Evolutionary conservation across 1,139 yeast species (phyloP).

Genomic region (Trichomonascaceae sp.): DNA sequence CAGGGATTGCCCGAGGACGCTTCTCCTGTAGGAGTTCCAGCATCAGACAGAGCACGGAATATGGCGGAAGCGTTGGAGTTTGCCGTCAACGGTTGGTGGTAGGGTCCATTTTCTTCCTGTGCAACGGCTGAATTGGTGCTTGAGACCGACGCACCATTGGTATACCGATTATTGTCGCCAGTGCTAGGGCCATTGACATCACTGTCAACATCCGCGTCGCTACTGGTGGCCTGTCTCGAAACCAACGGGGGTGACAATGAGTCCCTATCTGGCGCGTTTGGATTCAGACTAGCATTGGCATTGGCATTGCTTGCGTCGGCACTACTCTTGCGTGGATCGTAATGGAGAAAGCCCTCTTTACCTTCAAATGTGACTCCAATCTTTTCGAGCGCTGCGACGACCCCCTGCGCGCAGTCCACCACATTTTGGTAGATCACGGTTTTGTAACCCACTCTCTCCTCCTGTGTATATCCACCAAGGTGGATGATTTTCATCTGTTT

Average conservation of each 20-base stretch:
- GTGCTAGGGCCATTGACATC: not conserved
- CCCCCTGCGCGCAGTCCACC: conserved; percentile 47
- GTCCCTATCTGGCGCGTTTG: too few relatives aligned
- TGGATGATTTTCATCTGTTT: conserved; percentile 69
- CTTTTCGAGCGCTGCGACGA: conserved; percentile 39
- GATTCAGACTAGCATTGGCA: too few relatives aligned
- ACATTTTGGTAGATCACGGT: conserved; percentile 57
- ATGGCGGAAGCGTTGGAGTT: conserved; percentile 1
- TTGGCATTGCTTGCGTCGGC: not conserved
- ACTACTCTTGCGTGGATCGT: not conserved
- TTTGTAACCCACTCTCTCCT: conserved; percentile 49
- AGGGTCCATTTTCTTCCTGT: not conserved
- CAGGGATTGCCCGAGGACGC: not conserved
- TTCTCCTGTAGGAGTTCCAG: not conserved
- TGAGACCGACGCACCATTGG: not conserved
- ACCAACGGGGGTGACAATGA: not conserved
- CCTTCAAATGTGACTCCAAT: conserved; percentile 12
- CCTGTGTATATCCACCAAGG: conserved; percentile 51
- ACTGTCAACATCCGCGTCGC: not conserved
- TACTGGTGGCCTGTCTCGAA: not conserved
- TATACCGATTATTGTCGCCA: not conserved
- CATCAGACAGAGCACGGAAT: not conserved
- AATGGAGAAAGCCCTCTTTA: conserved; percentile 1
- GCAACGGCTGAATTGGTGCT: too few relatives aligned
- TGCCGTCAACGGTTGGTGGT: not conserved